Conservation (phyloP, 257 asterid species). For the Mitragyna speciosa region DNA sequence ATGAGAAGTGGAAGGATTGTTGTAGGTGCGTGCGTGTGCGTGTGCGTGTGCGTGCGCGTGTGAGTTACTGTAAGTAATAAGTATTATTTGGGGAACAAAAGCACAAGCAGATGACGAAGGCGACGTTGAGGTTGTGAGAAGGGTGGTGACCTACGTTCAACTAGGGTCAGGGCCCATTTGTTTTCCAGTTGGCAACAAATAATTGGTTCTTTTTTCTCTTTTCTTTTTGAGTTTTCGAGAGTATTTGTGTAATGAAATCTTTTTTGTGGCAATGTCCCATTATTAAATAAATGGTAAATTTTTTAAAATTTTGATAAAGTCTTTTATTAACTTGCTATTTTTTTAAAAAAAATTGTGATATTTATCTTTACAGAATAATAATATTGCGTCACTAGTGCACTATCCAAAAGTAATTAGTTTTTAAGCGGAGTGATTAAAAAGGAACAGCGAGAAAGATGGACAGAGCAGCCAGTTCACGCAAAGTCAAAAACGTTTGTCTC, state of each 20-base stretch:
- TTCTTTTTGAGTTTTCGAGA: no score
- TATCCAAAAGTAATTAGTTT: no score
- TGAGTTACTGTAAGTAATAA: background rate
- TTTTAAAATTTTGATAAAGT: no score
- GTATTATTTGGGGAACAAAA: background rate
- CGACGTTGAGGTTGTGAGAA: slow-evolving; percentile 15
- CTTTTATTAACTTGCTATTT: no score
- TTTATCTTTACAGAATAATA: no score
- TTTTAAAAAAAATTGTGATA: no score
- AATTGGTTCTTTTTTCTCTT: background rate
- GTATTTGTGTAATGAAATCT: no score
- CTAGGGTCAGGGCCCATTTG: slow-evolving; percentile 26
- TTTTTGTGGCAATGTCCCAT: no score
- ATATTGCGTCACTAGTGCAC: no score
- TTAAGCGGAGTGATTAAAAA: background rate
- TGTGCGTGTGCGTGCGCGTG: background rate
- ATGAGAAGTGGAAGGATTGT: slow-evolving; percentile 2
- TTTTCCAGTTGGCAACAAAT: background rate
- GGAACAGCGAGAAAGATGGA: background rate
- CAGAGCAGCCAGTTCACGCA: background rate
- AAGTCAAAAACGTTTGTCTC: slow-evolving; percentile 9
- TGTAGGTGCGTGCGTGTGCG: slow-evolving; percentile 9
- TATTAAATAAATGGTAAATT: no score
- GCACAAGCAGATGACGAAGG: slow-evolving; percentile 19
- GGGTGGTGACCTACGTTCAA: background rate